Evolutionary conservation across 345 rosid species (phyloP).

Genomic region (Sonneratia caseolaris): DNA sequence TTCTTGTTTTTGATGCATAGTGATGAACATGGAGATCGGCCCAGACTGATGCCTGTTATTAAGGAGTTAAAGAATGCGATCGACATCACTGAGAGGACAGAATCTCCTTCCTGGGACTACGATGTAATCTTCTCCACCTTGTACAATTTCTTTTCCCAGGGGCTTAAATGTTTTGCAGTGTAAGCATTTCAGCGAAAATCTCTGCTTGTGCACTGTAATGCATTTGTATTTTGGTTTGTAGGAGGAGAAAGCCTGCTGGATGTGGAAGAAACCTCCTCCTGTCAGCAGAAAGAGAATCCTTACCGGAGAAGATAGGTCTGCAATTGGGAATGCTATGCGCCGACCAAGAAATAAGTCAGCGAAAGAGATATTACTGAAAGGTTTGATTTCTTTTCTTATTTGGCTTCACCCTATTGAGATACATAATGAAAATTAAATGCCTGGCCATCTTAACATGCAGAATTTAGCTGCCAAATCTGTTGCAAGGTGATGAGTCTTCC

Average conservation of each 20-base stretch:
- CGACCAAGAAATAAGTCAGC: constrained; percentile 15
- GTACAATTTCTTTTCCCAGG: no score
- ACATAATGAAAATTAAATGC: not conserved
- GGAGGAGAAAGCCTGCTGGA: constrained; percentile 45
- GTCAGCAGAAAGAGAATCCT: constrained; percentile 23
- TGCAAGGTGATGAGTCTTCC: constrained; percentile 47
- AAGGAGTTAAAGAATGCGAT: constrained; percentile 38
- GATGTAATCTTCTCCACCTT: constrained; percentile 29
- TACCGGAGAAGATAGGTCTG: constrained; percentile 10
- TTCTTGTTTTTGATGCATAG: constrained; percentile 16
- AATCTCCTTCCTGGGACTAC: constrained; percentile 63
- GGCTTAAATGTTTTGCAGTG: not conserved
- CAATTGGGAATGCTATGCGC: constrained; percentile 10
- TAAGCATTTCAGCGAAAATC: not conserved
- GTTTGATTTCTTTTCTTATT: constrained; percentile 7
- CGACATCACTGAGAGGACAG: constrained; percentile 45
- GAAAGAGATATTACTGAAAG: constrained; percentile 35
- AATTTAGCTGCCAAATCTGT: constrained; percentile 43
- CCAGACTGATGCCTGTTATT: constrained; percentile 48
- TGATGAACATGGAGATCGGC: constrained; percentile 62
- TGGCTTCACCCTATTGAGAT: not conserved
- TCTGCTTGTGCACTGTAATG: not conserved
- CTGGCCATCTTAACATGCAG: constrained; percentile 17
- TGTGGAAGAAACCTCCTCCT: constrained; percentile 61
- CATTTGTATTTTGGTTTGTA: constrained; percentile 10